Conservation (phyloP, 495 filamentous ascomycete species). For the Penicillium cosmopolitanum region DNA sequence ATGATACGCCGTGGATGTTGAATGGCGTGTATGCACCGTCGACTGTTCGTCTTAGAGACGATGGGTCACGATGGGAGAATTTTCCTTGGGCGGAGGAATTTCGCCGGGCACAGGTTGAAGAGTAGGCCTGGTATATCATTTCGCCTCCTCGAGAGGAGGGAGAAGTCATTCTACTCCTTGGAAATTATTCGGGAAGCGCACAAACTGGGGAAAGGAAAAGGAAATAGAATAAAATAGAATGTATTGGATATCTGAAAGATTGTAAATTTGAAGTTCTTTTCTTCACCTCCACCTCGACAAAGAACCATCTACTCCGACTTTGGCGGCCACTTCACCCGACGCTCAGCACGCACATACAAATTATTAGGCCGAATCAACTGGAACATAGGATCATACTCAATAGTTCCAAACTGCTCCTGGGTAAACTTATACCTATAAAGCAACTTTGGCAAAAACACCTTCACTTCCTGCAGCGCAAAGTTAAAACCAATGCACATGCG, state of each 20-base stretch:
- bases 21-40: conserved; percentile 16
- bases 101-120: not conserved
- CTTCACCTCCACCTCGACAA: not conserved
- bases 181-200: not conserved
- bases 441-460: conserved; percentile 52
- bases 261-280: not conserved
- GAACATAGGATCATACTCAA: conserved; percentile 61
- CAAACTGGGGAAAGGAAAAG: not conserved
- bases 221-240: not conserved
- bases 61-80: conserved; percentile 19
- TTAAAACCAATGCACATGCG: conserved; percentile 61
- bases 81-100: conserved; percentile 18
- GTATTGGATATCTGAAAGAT: not conserved
- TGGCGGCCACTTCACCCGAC: conserved; percentile 27
- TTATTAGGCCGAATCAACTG: conserved; percentile 56
- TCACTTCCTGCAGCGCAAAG: conserved; percentile 57
- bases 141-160: too few species aligned
- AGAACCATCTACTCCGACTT: conserved; percentile 8
- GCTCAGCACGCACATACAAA: conserved; percentile 50
- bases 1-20: conserved; percentile 19
- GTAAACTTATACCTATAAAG: conserved; percentile 56
- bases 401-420: conserved; percentile 36
- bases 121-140: not conserved
- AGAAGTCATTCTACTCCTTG: too few species aligned
- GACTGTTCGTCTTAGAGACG: conserved; percentile 2